Base-by-base conservation (phyloP, 106 monocot genomes). In the Amphibolis antarctica region DNA sequence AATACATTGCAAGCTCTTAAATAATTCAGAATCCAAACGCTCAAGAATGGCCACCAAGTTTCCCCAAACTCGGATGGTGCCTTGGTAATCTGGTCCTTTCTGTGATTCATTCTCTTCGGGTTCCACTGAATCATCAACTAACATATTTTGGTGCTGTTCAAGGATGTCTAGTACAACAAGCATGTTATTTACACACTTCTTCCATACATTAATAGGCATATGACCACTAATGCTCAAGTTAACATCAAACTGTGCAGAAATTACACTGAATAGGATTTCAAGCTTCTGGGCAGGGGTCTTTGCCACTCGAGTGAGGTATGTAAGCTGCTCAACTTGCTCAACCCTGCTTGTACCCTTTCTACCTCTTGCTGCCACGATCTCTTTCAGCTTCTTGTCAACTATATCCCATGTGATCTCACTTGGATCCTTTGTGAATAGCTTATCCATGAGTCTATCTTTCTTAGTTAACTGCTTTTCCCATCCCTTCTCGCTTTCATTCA, bases 251-350 rank as follows among this genome's bases (percentile, higher is more conserved):
- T 96, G 96, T 1, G 96, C 77, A 5, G 89, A 83, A 17, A 96
- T 90, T 24, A 96, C 80, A 63, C 77, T 76, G 28, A 96, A 90
- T 0, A 90, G 53, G 43, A 96, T 89, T 28, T 84, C 84, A 15
- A 96, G 71, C 75, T 90, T 96, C 78, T 96, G 96, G 1, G 96
- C 96, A 19, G 96, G 89, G 26, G 96, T 86, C 63, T 96, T 96
- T 1, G 96, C 96, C 67, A 89, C 86, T 20, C 84, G 79, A 4
- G 90, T 90, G 50, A 96, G 66, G 63, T 84, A 89, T 5, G 86
- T 90, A 12, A 96, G 86, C 66, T 96, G 86, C 52, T 96, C 96
- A 10, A 96, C 89, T 45, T 84, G 96, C 68, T 96, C 96, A 28
- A 90, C 71, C 26, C 86, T 81, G 7, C 89, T 74, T 12, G 96